Evolutionary conservation across 176 grass and related monocot species (phyloP).

Genomic region (Ampelocalamus luodianensis): DNA sequence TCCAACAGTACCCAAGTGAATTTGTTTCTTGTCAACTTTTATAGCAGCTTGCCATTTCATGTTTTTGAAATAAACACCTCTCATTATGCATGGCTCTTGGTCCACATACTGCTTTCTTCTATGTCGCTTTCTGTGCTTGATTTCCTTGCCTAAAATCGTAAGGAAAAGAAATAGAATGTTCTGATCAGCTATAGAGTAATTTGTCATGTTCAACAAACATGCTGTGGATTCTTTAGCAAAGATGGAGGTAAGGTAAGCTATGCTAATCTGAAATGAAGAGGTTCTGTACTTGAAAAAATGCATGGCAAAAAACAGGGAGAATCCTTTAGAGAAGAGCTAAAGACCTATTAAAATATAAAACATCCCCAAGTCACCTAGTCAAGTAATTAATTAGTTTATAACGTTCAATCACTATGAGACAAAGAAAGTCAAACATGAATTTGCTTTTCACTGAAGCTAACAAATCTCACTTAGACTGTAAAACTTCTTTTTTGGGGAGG

Average conservation of each 20-base stretch:
- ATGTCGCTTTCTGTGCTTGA: constrained; percentile 86
- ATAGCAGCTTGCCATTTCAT: constrained; percentile 99
- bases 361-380: background rate
- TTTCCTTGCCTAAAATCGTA: constrained; percentile 72
- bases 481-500: background rate
- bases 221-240: constrained; percentile 13
- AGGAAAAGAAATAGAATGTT: constrained; percentile 16
- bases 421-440: constrained; percentile 6
- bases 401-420: constrained; percentile 8
- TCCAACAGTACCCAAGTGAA: constrained; percentile 93
- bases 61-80: constrained; percentile 98
- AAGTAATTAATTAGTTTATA: constrained; percentile 3
- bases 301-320: background rate
- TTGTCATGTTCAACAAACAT: background rate
- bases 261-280: constrained; percentile 31
- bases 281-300: background rate
- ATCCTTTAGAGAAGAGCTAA: constrained; percentile 1
- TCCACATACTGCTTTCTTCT: constrained; percentile 90
- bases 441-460: background rate
- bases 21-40: constrained; percentile 99
- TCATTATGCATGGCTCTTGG: constrained; percentile 92
- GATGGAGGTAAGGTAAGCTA: background rate
- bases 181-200: constrained; percentile 32
- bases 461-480: constrained; percentile 2
- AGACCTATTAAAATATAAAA: background rate